Conservation (phyloP, 1,284 basidiomycete species). For the Marasmius oreades region DNA sequence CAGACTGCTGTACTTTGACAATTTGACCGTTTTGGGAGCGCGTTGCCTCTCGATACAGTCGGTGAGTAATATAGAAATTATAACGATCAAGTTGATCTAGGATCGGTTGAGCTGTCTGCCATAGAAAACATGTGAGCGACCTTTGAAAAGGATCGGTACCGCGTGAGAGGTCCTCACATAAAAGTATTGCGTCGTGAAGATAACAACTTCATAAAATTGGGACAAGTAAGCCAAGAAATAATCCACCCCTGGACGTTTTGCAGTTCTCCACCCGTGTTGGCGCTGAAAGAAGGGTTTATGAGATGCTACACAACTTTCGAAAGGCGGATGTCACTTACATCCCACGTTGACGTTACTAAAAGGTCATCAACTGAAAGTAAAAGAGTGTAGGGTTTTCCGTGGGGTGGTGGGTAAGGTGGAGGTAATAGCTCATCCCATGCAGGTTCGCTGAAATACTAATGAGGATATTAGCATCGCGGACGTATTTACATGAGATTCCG, state of each 20-base stretch:
- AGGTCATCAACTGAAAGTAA: constrained; percentile 92
- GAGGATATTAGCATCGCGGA: constrained; percentile 5
- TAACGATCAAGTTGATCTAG: constrained; percentile 95
- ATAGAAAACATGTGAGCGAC: constrained; percentile 6
- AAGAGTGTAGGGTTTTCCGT: constrained; percentile 90
- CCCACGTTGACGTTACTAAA: constrained; percentile 90
- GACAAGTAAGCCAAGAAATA: constrained; percentile 97
- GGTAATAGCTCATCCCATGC: constrained; percentile 91
- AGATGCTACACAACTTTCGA: constrained; percentile 4
- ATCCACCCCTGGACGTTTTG: constrained; percentile 94
- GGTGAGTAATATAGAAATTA: constrained; percentile 85
- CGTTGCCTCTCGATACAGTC: constrained; percentile 89
- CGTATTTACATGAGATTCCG: neutral
- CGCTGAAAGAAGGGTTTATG: constrained; percentile 43
- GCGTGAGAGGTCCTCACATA: constrained; percentile 59
- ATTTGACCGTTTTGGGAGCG: constrained; percentile 74
- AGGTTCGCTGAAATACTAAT: constrained; percentile 89
- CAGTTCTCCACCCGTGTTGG: constrained; percentile 85
- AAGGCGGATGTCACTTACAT: constrained; percentile 54
- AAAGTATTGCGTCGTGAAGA: constrained; percentile 90
- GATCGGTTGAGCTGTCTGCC: constrained; percentile 83
- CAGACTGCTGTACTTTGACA: constrained; percentile 59
- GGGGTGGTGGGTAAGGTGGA: constrained; percentile 78
- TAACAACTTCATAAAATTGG: constrained; percentile 96
- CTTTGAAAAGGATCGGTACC: neutral